Base-by-base conservation (phyloP, 2,329 filamentous ascomycete species). In the Aphanoascus verrucosus region DNA sequence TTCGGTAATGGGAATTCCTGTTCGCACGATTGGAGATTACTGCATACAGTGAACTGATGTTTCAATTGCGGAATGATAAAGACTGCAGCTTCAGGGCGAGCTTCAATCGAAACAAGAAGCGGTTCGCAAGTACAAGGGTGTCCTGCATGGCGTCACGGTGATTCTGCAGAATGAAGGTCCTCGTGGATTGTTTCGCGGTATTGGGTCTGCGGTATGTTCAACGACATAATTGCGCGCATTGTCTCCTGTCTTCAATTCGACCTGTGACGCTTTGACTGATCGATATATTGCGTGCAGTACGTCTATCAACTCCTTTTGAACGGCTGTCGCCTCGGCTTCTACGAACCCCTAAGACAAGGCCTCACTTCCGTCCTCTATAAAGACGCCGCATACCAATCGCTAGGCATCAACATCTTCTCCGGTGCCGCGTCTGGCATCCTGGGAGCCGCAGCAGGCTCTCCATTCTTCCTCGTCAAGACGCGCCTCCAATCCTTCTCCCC, bases 391-490 rank as follows among this genome's bases (percentile, higher is more conserved):
- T 79, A 84, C 28, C 93, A 98, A 70, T 91, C 83, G 61, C 79
- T 97, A 55, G 86, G 82, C 35, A 80, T 97, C 71, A 98, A 98
- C 74, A 88, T 98, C 75, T 85, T 96, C 67, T 86, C 88, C 54
- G 93, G 93, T 62, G 93, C 93, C 17, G 75, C 81, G 11, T 95
- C 89, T 2, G 93, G 93, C 52, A 82, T 98, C 58, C 79, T 98
- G 55, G 93, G 93, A 60, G 93, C 91, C 7, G 86, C 86, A n/a
- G 85, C 86, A 19, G 93, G 91, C 38, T 94, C 88, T 52, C 93
- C 93, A 1, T 97, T 98, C 72, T 98, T 98, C 78, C 81, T 98
- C 52, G 86, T 97, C 68, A 98, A 98, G 77, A 98, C 93, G 2
- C 82, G 93, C 42, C 77, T 98, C 55, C 93, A 98, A 72, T 95